Conservation (phyloP, 768 basidiomycete genomes). For the Crepidotus variabilis region DNA sequence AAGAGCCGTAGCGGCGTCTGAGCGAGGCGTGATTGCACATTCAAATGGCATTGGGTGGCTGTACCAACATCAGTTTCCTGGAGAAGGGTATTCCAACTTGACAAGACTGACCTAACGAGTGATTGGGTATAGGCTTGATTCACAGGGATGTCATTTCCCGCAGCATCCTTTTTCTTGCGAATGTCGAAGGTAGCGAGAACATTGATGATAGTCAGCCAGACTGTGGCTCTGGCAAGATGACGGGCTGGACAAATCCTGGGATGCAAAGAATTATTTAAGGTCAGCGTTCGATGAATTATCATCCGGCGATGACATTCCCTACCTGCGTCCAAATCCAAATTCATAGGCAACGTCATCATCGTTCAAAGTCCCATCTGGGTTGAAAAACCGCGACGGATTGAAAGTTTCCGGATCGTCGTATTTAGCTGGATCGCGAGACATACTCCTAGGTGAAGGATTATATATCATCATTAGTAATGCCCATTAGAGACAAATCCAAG, state of each 20-base stretch:
- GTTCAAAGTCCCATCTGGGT: conserved; percentile 15
- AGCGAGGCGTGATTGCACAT: not conserved
- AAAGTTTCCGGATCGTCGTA: conserved; percentile 31
- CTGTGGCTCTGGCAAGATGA: conserved; percentile 13
- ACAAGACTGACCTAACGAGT: conserved; percentile 3
- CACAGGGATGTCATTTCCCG: conserved; percentile 8
- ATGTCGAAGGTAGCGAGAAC: conserved; percentile 18
- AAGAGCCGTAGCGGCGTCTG: not conserved
- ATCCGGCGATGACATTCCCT: no score
- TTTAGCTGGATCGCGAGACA: conserved; percentile 24
- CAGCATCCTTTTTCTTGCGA: conserved; percentile 10
- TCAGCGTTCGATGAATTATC: no score
- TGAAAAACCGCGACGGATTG: conserved; percentile 31
- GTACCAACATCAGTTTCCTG: not conserved
- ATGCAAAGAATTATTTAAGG: no score
- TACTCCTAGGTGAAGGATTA: conserved; percentile 18
- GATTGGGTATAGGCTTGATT: conserved; percentile 8
- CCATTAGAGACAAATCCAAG: no score
- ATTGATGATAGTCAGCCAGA: conserved; percentile 11
- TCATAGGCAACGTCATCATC: conserved; percentile 15
- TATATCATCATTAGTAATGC: no score
- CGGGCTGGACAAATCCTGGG: conserved; percentile 14
- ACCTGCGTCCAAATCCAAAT: conserved; percentile 29
- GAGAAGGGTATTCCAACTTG: not conserved
- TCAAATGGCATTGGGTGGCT: not conserved